Evolutionary conservation across 495 filamentous ascomycete species (phyloP).

Genomic region (Cairneyella variabilis): DNA sequence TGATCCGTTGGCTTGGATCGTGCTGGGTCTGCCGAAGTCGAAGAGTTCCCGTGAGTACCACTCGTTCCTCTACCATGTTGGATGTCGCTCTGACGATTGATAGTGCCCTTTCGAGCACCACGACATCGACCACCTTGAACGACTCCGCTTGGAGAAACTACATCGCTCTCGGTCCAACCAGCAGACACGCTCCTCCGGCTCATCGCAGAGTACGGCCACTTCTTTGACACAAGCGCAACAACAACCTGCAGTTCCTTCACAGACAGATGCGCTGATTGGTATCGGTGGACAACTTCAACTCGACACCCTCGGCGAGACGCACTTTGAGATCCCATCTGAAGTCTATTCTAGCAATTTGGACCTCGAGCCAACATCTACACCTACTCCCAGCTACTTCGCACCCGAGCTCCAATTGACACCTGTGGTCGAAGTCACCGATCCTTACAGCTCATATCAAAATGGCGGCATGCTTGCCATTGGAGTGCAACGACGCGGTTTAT

Average conservation of each 20-base stretch:
- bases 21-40: constrained; percentile 12
- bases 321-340: no score
- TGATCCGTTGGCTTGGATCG: constrained; percentile 19
- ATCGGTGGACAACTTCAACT: neutral
- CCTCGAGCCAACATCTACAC: no score
- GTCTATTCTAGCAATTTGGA: no score
- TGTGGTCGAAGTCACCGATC: neutral
- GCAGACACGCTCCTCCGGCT: neutral
- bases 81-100: neutral
- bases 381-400: no score
- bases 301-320: no score
- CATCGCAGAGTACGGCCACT: constrained; percentile 2
- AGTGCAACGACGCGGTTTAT: neutral
- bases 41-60: constrained; percentile 16
- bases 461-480: constrained; percentile 18
- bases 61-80: neutral
- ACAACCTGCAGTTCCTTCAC: neutral
- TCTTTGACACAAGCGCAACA: neutral
- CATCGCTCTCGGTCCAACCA: neutral
- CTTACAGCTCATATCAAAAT: constrained; percentile 16
- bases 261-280: constrained; percentile 8
- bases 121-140: constrained; percentile 19
- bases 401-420: constrained; percentile 6
- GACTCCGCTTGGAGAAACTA: neutral
- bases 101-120: constrained; percentile 27